A percentile compares a stretch with the other conserved stretches of the same genome.
These are phyloP conservation scores for Mrakia blollopis DNA, from an alignment of 768 basidiomycete genomes.

Conservation along the genomic window DNA sequence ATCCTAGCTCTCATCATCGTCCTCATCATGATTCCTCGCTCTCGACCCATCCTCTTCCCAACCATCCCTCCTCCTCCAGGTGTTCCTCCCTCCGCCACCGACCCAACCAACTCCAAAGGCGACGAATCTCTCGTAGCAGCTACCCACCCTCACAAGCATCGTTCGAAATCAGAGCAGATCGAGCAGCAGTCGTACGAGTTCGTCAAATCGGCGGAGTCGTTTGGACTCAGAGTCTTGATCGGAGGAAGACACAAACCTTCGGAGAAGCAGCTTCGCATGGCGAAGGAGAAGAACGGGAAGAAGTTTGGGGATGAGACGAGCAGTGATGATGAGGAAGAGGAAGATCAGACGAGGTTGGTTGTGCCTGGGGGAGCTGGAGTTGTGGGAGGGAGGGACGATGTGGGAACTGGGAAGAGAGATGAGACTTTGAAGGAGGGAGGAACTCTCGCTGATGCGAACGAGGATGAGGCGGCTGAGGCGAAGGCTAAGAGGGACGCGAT, in stretches of 20 bases:
- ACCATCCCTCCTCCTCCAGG: constrained; percentile 43
- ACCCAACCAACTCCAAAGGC: constrained; percentile 45
- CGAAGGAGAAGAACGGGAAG: constrained; percentile 19
- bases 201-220: constrained; percentile 31
- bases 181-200: constrained; percentile 49
- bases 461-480: constrained; percentile 36
- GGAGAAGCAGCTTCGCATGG: constrained; percentile 25
- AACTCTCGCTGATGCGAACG: constrained; percentile 7
- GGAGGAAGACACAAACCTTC: constrained; percentile 27
- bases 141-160: constrained; percentile 42
- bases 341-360: constrained; percentile 35
- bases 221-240: constrained; percentile 8
- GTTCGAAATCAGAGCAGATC: constrained; percentile 46
- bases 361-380: not conserved
- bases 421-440: constrained; percentile 23
- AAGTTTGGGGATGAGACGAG: constrained; percentile 6
- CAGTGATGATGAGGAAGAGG: constrained; percentile 38
- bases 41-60: constrained; percentile 45
- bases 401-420: constrained; percentile 6
- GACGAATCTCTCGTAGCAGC: constrained; percentile 45
- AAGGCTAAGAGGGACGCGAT: constrained; percentile 45
- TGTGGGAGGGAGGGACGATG: not conserved
- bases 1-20: constrained; percentile 42
- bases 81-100: constrained; percentile 45
- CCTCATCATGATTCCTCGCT: constrained; percentile 43